Base-by-base conservation (phyloP, 495 filamentous ascomycete species). In the Amphirosellinia nigrospora region DNA sequence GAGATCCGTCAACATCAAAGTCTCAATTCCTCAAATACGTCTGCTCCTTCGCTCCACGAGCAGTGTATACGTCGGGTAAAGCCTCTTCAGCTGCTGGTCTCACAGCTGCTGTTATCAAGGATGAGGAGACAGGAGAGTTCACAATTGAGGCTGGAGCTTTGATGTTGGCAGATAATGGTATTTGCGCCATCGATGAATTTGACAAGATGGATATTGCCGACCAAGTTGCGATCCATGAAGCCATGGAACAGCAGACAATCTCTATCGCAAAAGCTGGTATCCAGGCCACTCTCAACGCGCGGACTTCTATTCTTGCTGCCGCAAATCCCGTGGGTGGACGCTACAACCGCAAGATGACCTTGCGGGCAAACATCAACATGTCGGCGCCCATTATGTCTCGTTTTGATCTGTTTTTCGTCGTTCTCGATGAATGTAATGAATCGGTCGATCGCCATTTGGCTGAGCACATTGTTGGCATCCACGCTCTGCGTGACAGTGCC, bases 231-330 rank as follows among this genome's bases (percentile, higher is more conserved):
- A 98, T 99, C 80, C 96, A 99, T 88, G 96, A 99, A 88, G 96
- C 96, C 65, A 99, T 99, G 96, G 96, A 99, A 87, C 96, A 99
- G 82, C 96, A 99, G 83, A 99, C 96, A 23, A 99, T 99, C 73
- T 98, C 95, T 26, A 99, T 99, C 79, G 96, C 96, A 69, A 99
- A 99, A 77, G 96, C 96, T 4, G 96, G 96, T 75, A 99, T 99
- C 70, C 96, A 99, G 78, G 97, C 96, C 3, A 99, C 96, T 0
- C 89, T 99, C 48, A 99, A 98, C 74, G 96, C 96, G 0, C 85
- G 96, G 34, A 98, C 96, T 4, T 93, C 90, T 16, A 99, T 99
- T 77, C 90, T 99, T 32, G 96, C 96, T 1, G 96, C 96, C 0
- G 96, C 96, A 13, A 99, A 99, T 78, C 96, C 96, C 0, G 94